These are phyloP conservation scores for Amylostereum areolatum DNA, from an alignment of 1,284 basidiomycete species.

Conservation along the genomic window DNA sequence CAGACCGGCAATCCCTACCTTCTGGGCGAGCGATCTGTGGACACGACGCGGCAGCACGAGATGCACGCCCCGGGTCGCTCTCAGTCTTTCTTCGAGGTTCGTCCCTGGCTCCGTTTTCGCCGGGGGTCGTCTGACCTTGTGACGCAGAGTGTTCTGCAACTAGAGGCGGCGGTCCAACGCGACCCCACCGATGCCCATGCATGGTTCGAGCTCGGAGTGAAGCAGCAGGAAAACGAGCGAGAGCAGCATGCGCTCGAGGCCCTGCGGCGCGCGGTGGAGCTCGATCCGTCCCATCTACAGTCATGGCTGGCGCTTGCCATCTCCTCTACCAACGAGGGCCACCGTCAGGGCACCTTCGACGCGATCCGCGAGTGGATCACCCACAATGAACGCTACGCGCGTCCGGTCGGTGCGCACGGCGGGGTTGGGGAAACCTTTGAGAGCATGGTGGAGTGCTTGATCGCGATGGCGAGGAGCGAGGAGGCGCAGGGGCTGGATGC, in stretches of 20 bases:
- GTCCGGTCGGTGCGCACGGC: constrained; percentile 38
- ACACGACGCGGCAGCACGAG: constrained; percentile 43
- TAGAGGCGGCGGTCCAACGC: constrained; percentile 86
- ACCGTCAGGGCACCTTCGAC: constrained; percentile 66
- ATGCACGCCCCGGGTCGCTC: constrained; percentile 37
- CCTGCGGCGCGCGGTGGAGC: constrained; percentile 73
- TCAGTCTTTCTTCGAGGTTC: constrained; percentile 55
- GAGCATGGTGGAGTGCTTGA: constrained; percentile 54
- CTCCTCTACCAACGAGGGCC: constrained; percentile 88
- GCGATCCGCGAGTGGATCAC: constrained; percentile 83
- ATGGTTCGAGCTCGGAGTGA: constrained; percentile 93
- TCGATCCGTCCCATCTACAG: constrained; percentile 72
- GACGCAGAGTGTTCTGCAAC: constrained; percentile 74
- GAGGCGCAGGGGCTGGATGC: constrained; percentile 69
- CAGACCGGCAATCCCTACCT: constrained; percentile 81
- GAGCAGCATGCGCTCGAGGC: constrained; percentile 90
- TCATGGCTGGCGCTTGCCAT: constrained; percentile 92
- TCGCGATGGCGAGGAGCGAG: constrained; percentile 59
- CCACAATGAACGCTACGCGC: constrained; percentile 49
- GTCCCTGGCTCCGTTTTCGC: neutral
- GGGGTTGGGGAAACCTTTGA: constrained; percentile 38
- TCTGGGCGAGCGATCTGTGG: constrained; percentile 44
- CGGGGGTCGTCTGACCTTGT: constrained; percentile 9
- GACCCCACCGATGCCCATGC: constrained; percentile 67
- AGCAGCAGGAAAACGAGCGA: constrained; percentile 97